These are phyloP conservation scores for Flammula alnicola DNA, from an alignment of 1,284 basidiomycete species.

Conservation along the genomic window DNA sequence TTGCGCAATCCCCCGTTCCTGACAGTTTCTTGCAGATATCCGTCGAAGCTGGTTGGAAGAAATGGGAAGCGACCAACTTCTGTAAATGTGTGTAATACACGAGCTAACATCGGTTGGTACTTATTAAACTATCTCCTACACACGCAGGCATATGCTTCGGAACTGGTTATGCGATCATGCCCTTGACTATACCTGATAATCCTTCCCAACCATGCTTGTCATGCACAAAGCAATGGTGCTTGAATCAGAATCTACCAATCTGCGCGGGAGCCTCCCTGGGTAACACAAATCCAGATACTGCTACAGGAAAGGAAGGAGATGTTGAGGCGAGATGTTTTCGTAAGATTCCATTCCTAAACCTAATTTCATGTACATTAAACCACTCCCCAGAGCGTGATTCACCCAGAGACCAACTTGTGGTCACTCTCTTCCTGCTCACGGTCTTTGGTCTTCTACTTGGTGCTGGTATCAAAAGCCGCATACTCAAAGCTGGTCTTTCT, in stretches of 20 bases:
- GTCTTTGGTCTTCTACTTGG: conserved; percentile 84
- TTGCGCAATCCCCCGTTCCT: neutral
- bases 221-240: conserved; percentile 94
- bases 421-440: conserved; percentile 86
- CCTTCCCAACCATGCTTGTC: conserved; percentile 89
- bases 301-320: conserved; percentile 95
- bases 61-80: conserved; percentile 84
- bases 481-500: conserved; percentile 76
- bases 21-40: conserved; percentile 18
- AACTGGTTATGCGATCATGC: conserved; percentile 86
- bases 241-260: conserved; percentile 89
- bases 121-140: conserved; percentile 15
- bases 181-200: conserved; percentile 80
- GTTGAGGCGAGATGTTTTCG: conserved; percentile 96
- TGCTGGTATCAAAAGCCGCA: conserved; percentile 81
- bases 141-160: conserved; percentile 86
- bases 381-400: conserved; percentile 64
- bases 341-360: conserved; percentile 50
- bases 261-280: conserved; percentile 86
- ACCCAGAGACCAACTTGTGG: conserved; percentile 88
- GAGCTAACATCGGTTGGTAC: conserved; percentile 5
- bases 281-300: conserved; percentile 88
- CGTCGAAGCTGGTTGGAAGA: conserved; percentile 50
- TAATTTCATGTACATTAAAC: conserved; percentile 17
- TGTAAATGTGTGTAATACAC: conserved; percentile 68